These are phyloP conservation scores for Xylaria digitata DNA, from an alignment of 2,329 filamentous ascomycete species.

Conservation along the genomic window DNA sequence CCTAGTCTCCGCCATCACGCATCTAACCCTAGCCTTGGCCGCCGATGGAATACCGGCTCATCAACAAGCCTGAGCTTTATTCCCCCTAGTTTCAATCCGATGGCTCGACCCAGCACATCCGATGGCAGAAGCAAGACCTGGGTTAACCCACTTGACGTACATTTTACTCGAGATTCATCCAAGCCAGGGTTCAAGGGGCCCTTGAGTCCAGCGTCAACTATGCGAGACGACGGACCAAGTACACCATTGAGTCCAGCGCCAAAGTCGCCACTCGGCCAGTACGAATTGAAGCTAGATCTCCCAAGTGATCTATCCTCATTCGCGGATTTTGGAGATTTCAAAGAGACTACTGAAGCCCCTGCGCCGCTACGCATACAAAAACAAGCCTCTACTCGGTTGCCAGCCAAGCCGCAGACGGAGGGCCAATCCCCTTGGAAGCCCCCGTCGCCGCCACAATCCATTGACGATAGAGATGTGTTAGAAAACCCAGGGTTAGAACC, in stretches of 20 bases:
- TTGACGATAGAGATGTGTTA: conserved; percentile 43
- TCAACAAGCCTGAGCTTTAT: conserved; percentile 50
- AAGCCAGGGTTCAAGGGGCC: conserved; percentile 38
- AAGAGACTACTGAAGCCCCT: conserved; percentile 41
- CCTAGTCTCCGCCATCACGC: conserved; percentile 46
- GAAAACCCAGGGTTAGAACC: conserved; percentile 34
- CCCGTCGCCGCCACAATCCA: conserved; percentile 53
- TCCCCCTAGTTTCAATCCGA: conserved; percentile 48
- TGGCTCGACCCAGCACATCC: conserved; percentile 49
- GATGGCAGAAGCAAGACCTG: conserved; percentile 54
- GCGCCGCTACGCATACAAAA: conserved; percentile 44
- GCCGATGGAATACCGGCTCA: conserved; percentile 52
- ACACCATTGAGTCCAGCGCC: conserved; percentile 43
- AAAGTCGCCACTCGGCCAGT: conserved; percentile 57
- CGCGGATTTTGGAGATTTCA: conserved; percentile 45
- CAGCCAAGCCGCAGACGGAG: conserved; percentile 17
- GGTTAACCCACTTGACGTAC: conserved; percentile 62
- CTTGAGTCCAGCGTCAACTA: conserved; percentile 21
- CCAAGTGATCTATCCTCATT: conserved; percentile 47
- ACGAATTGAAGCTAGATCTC: conserved; percentile 52
- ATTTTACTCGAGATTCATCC: conserved; percentile 52
- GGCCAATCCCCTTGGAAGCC: conserved; percentile 42
- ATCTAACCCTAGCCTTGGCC: conserved; percentile 50
- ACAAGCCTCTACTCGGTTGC: conserved; percentile 34
- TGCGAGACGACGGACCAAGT: conserved; percentile 29